Conservation (phyloP, 2,329 filamentous ascomycete species). For the Teratosphaeria destructans region DNA sequence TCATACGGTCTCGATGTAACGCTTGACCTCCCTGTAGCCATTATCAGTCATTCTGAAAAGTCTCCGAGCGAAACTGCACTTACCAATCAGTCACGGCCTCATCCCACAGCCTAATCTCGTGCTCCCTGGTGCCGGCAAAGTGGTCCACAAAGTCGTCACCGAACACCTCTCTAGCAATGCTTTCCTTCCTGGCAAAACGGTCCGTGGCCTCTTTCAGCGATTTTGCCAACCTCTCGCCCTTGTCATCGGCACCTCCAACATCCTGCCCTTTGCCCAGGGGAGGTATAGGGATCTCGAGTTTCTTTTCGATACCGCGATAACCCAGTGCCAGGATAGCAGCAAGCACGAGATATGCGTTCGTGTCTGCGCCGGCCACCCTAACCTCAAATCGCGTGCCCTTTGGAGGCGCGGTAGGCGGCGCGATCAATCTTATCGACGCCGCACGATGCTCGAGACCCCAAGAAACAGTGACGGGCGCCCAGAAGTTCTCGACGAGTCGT, state of each 20-base stretch:
- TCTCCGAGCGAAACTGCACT: constrained; percentile 30
- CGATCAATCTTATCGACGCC: constrained; percentile 80
- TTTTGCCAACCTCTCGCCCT: constrained; percentile 71
- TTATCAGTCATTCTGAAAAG: neutral
- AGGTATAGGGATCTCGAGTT: constrained; percentile 69
- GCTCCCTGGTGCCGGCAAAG: constrained; percentile 81
- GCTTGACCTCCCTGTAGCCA: constrained; percentile 24
- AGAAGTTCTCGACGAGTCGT: constrained; percentile 95
- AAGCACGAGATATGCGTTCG: constrained; percentile 80
- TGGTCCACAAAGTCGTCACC: constrained; percentile 95
- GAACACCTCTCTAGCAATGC: constrained; percentile 85
- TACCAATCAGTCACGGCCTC: constrained; percentile 96
- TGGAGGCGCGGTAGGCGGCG: constrained; percentile 72
- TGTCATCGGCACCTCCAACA: constrained; percentile 60
- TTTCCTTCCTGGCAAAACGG: constrained; percentile 64
- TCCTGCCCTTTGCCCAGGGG: constrained; percentile 79
- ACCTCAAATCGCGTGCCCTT: constrained; percentile 88
- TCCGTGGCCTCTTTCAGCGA: constrained; percentile 74
- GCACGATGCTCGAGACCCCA: constrained; percentile 95
- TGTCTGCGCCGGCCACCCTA: constrained; percentile 85
- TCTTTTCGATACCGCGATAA: constrained; percentile 87
- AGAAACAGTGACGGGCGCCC: constrained; percentile 93
- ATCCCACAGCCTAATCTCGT: constrained; percentile 84
- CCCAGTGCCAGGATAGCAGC: constrained; percentile 79
- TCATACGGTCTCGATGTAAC: constrained; percentile 30